Conservation (phyloP, 2,329 filamentous ascomycete genomes). For the Trichoderma lentiforme region DNA sequence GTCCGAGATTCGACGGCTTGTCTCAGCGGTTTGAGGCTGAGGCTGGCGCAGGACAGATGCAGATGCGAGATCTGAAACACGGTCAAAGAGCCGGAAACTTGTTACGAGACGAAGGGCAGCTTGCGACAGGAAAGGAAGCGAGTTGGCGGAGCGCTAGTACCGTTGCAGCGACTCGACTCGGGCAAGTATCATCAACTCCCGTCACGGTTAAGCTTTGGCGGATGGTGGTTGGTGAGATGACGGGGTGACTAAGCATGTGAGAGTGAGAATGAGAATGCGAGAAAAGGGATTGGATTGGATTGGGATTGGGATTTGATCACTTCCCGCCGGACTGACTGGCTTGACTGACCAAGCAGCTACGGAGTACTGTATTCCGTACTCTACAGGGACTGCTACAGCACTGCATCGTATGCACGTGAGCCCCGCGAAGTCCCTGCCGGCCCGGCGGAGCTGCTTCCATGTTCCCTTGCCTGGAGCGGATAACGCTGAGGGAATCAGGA, state of each 20-base stretch:
- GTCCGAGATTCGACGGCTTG: background rate
- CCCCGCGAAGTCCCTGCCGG: background rate
- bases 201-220: background rate
- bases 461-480: background rate
- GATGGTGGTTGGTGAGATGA: background rate
- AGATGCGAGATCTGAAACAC: conserved; percentile 1
- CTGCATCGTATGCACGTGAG: background rate
- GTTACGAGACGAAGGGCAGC: background rate
- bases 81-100: background rate
- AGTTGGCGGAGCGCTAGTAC: conserved; percentile 2
- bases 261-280: background rate
- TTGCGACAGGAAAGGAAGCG: conserved; percentile 12
- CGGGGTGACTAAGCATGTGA: background rate
- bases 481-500: background rate
- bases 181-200: background rate
- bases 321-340: no score
- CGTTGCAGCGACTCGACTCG: background rate
- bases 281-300: background rate
- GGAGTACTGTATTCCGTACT: no score
- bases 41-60: background rate
- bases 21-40: background rate
- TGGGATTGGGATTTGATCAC: background rate
- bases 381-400: background rate
- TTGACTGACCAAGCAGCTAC: no score
- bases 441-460: conserved; percentile 5